phyloP scores from a whole-genome alignment of 2,329 filamentous ascomycete genomes.

The Aspergillus sp. region DNA sequence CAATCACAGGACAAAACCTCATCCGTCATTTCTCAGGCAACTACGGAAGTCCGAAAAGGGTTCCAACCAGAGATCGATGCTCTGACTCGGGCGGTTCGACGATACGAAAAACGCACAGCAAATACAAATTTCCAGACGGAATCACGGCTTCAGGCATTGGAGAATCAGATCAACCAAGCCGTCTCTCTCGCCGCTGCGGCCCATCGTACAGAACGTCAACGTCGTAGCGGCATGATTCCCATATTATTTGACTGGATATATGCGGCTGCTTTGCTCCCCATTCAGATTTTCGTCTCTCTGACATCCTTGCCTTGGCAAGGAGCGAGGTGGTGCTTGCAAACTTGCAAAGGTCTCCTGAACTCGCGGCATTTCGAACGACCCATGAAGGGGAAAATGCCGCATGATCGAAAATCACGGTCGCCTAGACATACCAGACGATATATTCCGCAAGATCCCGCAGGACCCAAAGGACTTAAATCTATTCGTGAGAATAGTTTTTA shows the following conservation, averaged over 20 bases:
- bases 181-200: constrained; percentile 78
- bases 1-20: constrained; percentile 39
- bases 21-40: constrained; percentile 41
- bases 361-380: neutral
- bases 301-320: constrained; percentile 32
- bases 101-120: constrained; percentile 86
- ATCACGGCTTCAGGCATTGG: constrained; percentile 68
- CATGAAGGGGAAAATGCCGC: constrained; percentile 25
- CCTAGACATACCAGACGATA: constrained; percentile 9
- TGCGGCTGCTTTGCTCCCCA: constrained; percentile 36
- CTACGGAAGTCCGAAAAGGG: constrained; percentile 59
- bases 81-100: constrained; percentile 80
- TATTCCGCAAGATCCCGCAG: constrained; percentile 1
- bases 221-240: constrained; percentile 26
- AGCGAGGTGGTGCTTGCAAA: constrained; percentile 18
- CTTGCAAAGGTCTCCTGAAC: constrained; percentile 5
- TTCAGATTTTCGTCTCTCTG: constrained; percentile 31
- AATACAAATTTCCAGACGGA: constrained; percentile 75
- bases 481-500: constrained; percentile 7
- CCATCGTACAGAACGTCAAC: constrained; percentile 29
- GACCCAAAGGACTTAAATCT: constrained; percentile 1
- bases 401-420: constrained; percentile 4
- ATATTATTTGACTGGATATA: constrained; percentile 38
- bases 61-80: constrained; percentile 84
- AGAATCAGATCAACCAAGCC: constrained; percentile 71